Conservation (phyloP, 2,329 filamentous ascomycete species). For the Penicillium sp. region DNA sequence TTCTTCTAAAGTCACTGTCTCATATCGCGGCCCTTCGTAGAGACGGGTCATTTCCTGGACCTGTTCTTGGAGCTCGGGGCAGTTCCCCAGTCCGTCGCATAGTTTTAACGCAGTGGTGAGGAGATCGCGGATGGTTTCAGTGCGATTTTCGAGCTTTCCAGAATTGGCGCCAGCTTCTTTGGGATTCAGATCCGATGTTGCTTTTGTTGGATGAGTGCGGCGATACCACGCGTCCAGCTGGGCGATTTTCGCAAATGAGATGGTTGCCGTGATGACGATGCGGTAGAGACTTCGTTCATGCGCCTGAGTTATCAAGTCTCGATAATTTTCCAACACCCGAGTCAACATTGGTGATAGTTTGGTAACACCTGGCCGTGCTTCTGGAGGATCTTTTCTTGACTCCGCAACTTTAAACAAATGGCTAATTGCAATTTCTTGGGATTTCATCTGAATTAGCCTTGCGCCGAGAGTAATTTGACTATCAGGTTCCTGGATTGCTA, state of each 20-base stretch:
- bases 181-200: too few species aligned
- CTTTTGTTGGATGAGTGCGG: neutral
- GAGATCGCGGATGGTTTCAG: neutral
- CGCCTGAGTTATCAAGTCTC: conserved; percentile 9
- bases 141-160: neutral
- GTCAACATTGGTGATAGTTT: too few species aligned
- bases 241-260: conserved; percentile 9
- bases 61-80: conserved; percentile 5
- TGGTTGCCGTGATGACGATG: conserved; percentile 10
- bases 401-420: too few species aligned
- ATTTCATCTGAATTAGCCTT: too few species aligned
- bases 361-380: too few species aligned
- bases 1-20: conserved; percentile 9
- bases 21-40: conserved; percentile 4
- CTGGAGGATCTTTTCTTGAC: neutral
- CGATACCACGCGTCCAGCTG: conserved; percentile 9
- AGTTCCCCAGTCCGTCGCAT: conserved; percentile 3
- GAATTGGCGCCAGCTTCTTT: too few species aligned
- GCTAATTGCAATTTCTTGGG: too few species aligned
- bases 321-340: too few species aligned
- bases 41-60: conserved; percentile 4
- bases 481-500: too few species aligned
- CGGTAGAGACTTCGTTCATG: conserved; percentile 6
- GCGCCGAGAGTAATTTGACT: too few species aligned
- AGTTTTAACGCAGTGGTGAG: neutral